Evolutionary conservation across 2,329 filamentous ascomycete species (phyloP), one percentile per base, ranked within the genome.

Genomic region (Phialocephala subalpina): DNA sequence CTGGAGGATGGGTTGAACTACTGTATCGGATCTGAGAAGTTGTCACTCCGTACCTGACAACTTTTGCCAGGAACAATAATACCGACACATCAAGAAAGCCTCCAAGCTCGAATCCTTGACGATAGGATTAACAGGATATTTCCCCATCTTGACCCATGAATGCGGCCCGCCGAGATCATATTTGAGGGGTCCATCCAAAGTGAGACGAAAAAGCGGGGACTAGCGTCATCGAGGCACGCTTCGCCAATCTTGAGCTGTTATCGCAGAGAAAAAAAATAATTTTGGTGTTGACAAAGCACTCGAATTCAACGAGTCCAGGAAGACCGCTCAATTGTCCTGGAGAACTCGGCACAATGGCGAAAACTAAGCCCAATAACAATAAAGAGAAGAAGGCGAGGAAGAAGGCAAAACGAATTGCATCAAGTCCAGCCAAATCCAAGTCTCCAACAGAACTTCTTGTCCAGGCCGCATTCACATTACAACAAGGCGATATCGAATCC

Each of bases 341-440:
- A 22, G 7, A 9, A 11, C n/a, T 42, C 40, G 8, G 8, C 45
- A 12, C 49, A 64, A 77, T 77, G 76, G 76, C 75, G 38, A 77
- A 77, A 69, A 76, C 73, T 14, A 77, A 77, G 62, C 75, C 76
- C 22, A 72, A 63, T 12, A 71, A 73, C 20, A 75, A 73, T 58
- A 75, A 74, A 45, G 71, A 72, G 12, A 75, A 75, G 65, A 76
- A 75, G 53, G 60, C 69, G 9, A 73, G 70, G 47, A 74, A 73
- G 63, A 68, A 69, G 49, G 72, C 73, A 29, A 74, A 76, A 60
- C 73, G 71, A 18, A 69, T 70, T 7, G 68, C 71, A 40, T 63
- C 67, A 58, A 73, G 60, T 53, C 66, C 71, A 22, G 71, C 70
- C 20, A 75, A 73, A 64, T 67, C 73, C 56, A 53, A 58, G 27